Conservation (phyloP, 371 early-diverging fungal genomes). For the Mucor circinelloides region DNA sequence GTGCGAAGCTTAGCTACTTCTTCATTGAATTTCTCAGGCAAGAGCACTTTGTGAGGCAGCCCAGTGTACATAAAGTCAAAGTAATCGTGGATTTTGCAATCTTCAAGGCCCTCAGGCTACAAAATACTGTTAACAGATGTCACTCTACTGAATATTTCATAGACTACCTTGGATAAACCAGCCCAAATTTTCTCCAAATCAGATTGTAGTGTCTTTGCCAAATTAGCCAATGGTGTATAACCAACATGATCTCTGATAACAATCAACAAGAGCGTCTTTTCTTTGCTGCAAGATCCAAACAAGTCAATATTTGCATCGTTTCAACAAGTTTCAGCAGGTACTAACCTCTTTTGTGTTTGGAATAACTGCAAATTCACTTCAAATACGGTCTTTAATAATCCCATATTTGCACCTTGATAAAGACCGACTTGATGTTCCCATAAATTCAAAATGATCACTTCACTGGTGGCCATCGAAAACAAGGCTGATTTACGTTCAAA, state of each 20-base stretch:
- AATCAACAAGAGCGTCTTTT: slow-evolving; percentile 91
- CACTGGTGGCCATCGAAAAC: slow-evolving; percentile 94
- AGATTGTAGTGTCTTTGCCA: slow-evolving; percentile 74
- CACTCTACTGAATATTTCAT: not conserved
- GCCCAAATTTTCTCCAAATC: slow-evolving; percentile 94
- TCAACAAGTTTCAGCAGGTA: not conserved
- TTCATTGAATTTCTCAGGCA: slow-evolving; percentile 82
- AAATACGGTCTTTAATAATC: slow-evolving; percentile 95
- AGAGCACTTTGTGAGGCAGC: slow-evolving; percentile 89
- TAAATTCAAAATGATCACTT: slow-evolving; percentile 95
- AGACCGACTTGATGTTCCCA: slow-evolving; percentile 99
- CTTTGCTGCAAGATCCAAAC: slow-evolving; percentile 43
- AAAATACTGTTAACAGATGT: not conserved
- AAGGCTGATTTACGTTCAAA: slow-evolving; percentile 98
- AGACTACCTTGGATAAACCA: slow-evolving; percentile 74
- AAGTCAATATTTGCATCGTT: not conserved
- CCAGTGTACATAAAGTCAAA: slow-evolving; percentile 92
- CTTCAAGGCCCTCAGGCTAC: slow-evolving; percentile 81
- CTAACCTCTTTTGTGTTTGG: slow-evolving; percentile 68
- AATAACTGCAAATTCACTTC: slow-evolving; percentile 98
- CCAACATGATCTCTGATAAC: slow-evolving; percentile 97
- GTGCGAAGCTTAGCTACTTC: slow-evolving; percentile 69
- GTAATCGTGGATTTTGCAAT: slow-evolving; percentile 80
- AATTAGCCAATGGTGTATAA: slow-evolving; percentile 80
- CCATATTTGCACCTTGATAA: slow-evolving; percentile 99